These are phyloP conservation scores for Lotmaria passim DNA, from an alignment of 208 protist species.

Conservation along the genomic window DNA sequence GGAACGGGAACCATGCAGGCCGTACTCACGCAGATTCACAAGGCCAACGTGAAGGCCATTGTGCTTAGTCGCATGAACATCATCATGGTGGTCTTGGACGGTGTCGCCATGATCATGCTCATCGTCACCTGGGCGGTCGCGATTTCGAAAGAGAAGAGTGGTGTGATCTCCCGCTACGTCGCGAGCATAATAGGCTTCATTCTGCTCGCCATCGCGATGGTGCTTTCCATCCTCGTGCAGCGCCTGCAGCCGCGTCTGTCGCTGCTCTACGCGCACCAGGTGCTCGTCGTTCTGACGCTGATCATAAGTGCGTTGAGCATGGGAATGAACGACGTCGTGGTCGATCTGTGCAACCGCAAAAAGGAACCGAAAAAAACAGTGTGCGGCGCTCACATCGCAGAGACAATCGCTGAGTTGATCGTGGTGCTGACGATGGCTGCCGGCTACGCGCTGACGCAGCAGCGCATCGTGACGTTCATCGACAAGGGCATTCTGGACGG, in stretches of 20 bases:
- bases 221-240: constrained; percentile 65
- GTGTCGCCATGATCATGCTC: constrained; percentile 64
- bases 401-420: constrained; percentile 71
- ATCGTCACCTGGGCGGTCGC: constrained; percentile 71
- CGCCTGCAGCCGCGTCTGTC: constrained; percentile 60
- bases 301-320: constrained; percentile 68
- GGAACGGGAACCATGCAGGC: constrained; percentile 57
- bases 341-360: constrained; percentile 69
- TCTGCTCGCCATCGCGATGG: constrained; percentile 57
- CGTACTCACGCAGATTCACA: constrained; percentile 66
- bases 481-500: constrained; percentile 88
- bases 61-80: constrained; percentile 73
- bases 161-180: constrained; percentile 53
- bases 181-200: constrained; percentile 70
- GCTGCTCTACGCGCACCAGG: constrained; percentile 76
- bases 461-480: constrained; percentile 86
- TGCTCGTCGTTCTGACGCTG: constrained; percentile 68
- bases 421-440: constrained; percentile 70
- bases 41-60: constrained; percentile 77
- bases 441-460: constrained; percentile 76
- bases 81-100: constrained; percentile 59
- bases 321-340: constrained; percentile 83
- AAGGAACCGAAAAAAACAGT: constrained; percentile 27
- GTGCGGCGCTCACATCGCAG: constrained; percentile 67
- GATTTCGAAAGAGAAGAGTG: constrained; percentile 52